phyloP scores from a whole-genome alignment of 192 early-diverging fungal genomes.

The Podila clonocystis region DNA sequence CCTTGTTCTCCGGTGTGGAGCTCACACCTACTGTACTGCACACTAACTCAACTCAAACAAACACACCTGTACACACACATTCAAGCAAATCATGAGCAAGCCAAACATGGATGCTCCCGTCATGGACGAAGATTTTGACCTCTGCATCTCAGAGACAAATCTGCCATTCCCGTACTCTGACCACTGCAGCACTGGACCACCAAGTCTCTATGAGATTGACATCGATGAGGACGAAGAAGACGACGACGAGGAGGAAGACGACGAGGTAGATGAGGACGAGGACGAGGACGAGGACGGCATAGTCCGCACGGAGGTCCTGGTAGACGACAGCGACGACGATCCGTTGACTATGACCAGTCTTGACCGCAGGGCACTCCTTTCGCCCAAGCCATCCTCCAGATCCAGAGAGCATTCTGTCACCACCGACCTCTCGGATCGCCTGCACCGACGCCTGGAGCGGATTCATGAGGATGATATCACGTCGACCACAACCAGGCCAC shows the following conservation, averaged over 20 bases:
- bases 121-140: constrained; percentile 52
- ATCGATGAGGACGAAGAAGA: constrained; percentile 12
- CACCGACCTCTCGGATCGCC: constrained; percentile 27
- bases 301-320: constrained; percentile 2
- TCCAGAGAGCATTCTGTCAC: background rate
- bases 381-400: background rate
- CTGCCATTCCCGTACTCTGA: constrained; percentile 51
- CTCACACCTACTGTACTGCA: background rate
- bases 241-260: constrained; percentile 3
- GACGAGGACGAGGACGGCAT: constrained; percentile 1
- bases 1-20: background rate
- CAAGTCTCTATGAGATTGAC: constrained; percentile 44
- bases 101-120: constrained; percentile 16
- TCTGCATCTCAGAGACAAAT: constrained; percentile 47
- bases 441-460: constrained; percentile 22
- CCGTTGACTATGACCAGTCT: background rate
- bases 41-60: background rate
- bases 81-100: constrained; percentile 14
- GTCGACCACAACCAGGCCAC: constrained; percentile 1
- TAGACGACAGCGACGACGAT: constrained; percentile 7
- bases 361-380: background rate
- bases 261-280: background rate
- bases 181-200: constrained; percentile 50
- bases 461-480: background rate
- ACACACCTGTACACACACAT: background rate